Conservation (phyloP, 768 basidiomycete genomes). For the Pilatotrama ljubarskyi region DNA sequence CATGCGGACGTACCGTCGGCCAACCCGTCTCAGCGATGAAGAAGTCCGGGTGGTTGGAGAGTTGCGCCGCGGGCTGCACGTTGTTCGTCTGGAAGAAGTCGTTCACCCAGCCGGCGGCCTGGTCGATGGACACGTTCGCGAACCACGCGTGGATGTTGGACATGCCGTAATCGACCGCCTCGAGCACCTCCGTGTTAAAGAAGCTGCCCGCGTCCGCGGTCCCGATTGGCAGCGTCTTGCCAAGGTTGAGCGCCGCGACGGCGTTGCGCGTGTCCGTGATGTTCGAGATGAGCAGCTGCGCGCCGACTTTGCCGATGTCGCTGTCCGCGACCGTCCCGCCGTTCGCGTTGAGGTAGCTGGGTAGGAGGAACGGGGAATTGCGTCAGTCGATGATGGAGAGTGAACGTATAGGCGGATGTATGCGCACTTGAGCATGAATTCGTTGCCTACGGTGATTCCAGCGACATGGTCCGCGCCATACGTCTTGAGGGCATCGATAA, state of each 20-base stretch:
- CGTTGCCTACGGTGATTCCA: slow-evolving; percentile 91
- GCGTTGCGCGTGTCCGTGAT: slow-evolving; percentile 66
- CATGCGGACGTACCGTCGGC: slow-evolving; percentile 58
- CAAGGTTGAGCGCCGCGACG: slow-evolving; percentile 55
- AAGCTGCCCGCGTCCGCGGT: slow-evolving; percentile 85
- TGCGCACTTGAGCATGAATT: slow-evolving; percentile 77
- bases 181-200: slow-evolving; percentile 72
- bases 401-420: background rate
- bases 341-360: slow-evolving; percentile 58
- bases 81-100: slow-evolving; percentile 75
- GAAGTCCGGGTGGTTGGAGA: slow-evolving; percentile 75
- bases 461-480: slow-evolving; percentile 76
- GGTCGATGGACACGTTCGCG: slow-evolving; percentile 66
- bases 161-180: slow-evolving; percentile 73
- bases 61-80: slow-evolving; percentile 50
- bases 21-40: slow-evolving; percentile 96
- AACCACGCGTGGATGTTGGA: slow-evolving; percentile 96
- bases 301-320: slow-evolving; percentile 59
- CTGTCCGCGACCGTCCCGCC: slow-evolving; percentile 55
- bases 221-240: slow-evolving; percentile 67
- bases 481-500: slow-evolving; percentile 66
- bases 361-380: background rate
- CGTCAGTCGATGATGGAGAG: background rate
- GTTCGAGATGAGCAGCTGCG: slow-evolving; percentile 58
- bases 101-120: slow-evolving; percentile 80